Base-by-base conservation (phyloP, 2,329 filamentous ascomycete genomes). In the Fusarium xyrophilum region DNA sequence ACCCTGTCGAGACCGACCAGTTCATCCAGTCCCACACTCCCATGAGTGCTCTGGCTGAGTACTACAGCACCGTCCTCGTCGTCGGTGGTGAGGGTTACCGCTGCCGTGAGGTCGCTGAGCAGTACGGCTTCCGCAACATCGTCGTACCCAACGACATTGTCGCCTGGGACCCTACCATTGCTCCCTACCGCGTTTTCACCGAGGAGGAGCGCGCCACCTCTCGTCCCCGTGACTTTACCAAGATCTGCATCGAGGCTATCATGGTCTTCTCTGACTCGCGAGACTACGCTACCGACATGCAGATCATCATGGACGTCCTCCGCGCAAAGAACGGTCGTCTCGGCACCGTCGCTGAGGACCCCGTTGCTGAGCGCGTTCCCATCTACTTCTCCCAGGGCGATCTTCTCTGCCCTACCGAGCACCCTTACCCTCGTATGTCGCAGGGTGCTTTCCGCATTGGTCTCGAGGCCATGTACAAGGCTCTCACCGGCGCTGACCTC, bases 261-360 rank as follows among this genome's bases (percentile, higher is more conserved):
- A 90, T 97, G 76, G 91, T 97, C 17, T 97, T 93, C 83, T 96
- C 96, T 76, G 94, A 97, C 78, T 93, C 94, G 5, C 88, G 94
- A 61, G 93, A 97, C 82, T 97, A 94, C 92, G 93, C 91, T 2
- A 85, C 96, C 19, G 93, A 97, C 77, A 87, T 88, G 15, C 91
- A 95, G 76, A 83, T 97, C 73, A 90, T 97, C 61, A 75, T 90
- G 58, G 94, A 97, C 76, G 80, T 96, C 14, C 82, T 97, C 6
- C 84, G 96, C 48, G 93, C 93, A 3, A 82, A 92, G 79, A 85
- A 92, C 74, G 91, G 91, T 69, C 85, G 91, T 51, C 77, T 96
- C 12, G 94, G 93, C 35, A 93, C 91, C 48, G 80, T 85, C 83
- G 73, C 73, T n/a, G 67, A 70, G 32, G 73, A 74, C 35, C 73